phyloP scores from a whole-genome alignment of 768 basidiomycete genomes.

The Phaeotremella skinneri region DNA sequence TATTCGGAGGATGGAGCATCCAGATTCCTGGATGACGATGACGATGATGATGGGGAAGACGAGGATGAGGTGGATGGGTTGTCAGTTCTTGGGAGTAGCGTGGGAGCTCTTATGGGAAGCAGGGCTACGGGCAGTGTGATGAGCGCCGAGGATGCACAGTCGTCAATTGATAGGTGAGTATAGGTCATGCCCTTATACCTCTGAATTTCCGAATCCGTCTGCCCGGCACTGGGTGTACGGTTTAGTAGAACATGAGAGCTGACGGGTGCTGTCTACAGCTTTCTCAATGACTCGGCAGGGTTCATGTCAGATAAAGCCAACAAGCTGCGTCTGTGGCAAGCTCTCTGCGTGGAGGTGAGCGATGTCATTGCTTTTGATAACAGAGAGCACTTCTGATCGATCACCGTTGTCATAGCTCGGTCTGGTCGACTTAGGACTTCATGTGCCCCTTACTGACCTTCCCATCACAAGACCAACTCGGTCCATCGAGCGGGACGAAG shows the following conservation, averaged over 20 bases:
- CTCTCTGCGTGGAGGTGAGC: slow-evolving; percentile 41
- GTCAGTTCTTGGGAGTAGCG: slow-evolving; percentile 15
- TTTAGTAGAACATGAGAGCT: too few relatives aligned
- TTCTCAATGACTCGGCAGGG: slow-evolving; percentile 25
- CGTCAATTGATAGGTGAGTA: slow-evolving; percentile 39
- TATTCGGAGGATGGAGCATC: slow-evolving; percentile 9
- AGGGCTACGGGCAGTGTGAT: slow-evolving; percentile 15
- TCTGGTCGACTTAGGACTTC: slow-evolving; percentile 20
- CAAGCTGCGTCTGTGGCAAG: slow-evolving; percentile 44
- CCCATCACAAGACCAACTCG: slow-evolving; percentile 4
- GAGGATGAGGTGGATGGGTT: slow-evolving; percentile 25
- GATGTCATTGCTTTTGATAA: not conserved
- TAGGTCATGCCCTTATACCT: too few relatives aligned
- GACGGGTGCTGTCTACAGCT: slow-evolving; percentile 15
- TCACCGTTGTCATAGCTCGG: slow-evolving; percentile 24
- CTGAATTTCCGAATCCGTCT: too few relatives aligned
- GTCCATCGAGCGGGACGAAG: not conserved
- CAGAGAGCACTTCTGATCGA: not conserved
- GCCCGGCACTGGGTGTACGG: too few relatives aligned
- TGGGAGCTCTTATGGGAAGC: not conserved
- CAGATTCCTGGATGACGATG: slow-evolving; percentile 5
- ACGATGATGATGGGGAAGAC: slow-evolving; percentile 12
- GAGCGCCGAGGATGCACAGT: slow-evolving; percentile 34
- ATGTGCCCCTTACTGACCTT: slow-evolving; percentile 17
- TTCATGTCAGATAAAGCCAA: slow-evolving; percentile 31